Conservation (phyloP, 1,284 basidiomycete genomes). For the Irpex rosettiformis region DNA sequence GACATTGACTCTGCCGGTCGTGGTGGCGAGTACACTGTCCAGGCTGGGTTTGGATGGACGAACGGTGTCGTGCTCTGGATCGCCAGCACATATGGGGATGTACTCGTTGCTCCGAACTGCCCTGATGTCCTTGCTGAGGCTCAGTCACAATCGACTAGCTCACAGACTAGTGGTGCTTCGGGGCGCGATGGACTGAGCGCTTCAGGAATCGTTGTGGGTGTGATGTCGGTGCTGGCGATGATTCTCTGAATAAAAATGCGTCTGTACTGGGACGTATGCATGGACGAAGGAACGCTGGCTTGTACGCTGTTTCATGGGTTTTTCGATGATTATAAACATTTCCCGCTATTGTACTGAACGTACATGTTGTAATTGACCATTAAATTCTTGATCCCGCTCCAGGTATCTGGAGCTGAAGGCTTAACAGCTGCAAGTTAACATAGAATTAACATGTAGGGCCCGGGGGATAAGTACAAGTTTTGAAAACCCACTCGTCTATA, state of each 20-base stretch:
- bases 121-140: conserved; percentile 40
- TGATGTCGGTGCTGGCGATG: not conserved
- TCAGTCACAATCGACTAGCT: not conserved
- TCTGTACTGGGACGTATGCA: not conserved
- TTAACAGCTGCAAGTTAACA: no score
- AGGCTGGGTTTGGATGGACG: conserved; percentile 89
- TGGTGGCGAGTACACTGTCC: conserved; percentile 85
- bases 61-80: conserved; percentile 82
- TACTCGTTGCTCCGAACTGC: conserved; percentile 64
- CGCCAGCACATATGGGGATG: conserved; percentile 64
- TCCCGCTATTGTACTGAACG: not conserved
- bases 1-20: conserved; percentile 83
- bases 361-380: not conserved
- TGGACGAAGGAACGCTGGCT: not conserved
- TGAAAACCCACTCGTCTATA: no score
- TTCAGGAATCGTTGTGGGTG: not conserved
- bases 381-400: not conserved
- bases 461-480: no score
- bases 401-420: no score
- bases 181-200: not conserved
- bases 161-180: not conserved
- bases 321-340: not conserved
- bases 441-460: no score
- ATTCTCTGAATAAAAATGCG: not conserved
- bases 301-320: not conserved